These are phyloP conservation scores for Farysia itapuensis DNA, from an alignment of 1,284 basidiomycete genomes.

Conservation along the genomic window DNA sequence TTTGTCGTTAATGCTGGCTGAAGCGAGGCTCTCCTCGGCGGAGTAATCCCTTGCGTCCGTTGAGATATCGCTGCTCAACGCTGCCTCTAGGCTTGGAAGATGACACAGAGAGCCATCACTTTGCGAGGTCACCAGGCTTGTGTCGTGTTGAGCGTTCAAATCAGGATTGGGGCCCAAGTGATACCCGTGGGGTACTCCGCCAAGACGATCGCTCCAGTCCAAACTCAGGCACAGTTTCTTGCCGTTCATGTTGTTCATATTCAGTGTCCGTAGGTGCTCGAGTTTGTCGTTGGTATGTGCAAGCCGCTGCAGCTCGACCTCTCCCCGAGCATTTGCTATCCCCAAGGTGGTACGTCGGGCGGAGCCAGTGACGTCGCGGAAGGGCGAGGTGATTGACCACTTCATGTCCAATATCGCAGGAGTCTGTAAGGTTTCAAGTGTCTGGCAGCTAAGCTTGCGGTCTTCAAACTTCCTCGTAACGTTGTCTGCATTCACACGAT, in stretches of 20 bases:
- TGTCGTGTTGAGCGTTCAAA: too few relatives aligned
- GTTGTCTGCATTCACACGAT: neutral
- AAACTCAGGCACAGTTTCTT: slow-evolving; percentile 52
- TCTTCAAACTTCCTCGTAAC: neutral
- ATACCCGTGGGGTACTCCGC: slow-evolving; percentile 12
- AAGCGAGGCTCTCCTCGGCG: neutral
- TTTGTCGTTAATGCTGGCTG: slow-evolving; percentile 3
- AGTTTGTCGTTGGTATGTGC: slow-evolving; percentile 1
- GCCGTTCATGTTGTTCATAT: slow-evolving; percentile 46
- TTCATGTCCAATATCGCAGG: slow-evolving; percentile 57
- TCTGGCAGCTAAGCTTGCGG: slow-evolving; percentile 5
- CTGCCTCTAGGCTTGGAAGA: slow-evolving; percentile 30
- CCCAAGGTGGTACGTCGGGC: slow-evolving; percentile 17
- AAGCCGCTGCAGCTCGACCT: slow-evolving; percentile 30
- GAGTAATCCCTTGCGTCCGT: neutral
- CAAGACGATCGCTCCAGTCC: slow-evolving; percentile 51
- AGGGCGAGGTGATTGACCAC: slow-evolving; percentile 33
- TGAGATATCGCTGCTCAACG: slow-evolving; percentile 3
- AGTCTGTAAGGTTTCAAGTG: slow-evolving; percentile 23
- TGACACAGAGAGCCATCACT: slow-evolving; percentile 54
- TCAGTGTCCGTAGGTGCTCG: slow-evolving; percentile 9
- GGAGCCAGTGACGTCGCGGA: neutral
- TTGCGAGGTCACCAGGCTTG: slow-evolving; percentile 49
- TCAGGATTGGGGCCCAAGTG: neutral
- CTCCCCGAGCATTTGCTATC: slow-evolving; percentile 43